Evolutionary conservation across 2,329 filamentous ascomycete species (phyloP).

Genomic region (Tothia fuscella): DNA sequence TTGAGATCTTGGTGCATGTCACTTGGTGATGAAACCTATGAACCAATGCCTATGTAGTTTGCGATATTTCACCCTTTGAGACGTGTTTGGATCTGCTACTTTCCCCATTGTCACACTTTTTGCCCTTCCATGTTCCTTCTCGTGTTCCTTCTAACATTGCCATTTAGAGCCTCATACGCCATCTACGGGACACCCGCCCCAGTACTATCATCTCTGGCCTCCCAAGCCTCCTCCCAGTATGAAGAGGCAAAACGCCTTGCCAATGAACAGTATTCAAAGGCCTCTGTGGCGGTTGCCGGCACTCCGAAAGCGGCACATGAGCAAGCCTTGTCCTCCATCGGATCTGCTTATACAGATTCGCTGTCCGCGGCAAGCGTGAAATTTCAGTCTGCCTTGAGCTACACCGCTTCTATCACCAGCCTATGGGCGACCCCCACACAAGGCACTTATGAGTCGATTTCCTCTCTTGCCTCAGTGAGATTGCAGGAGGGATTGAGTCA

Average conservation of each 20-base stretch:
- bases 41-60: not conserved
- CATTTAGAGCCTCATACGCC: constrained; percentile 40
- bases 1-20: no score
- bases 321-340: constrained; percentile 56
- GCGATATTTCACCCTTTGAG: not conserved
- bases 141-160: no score
- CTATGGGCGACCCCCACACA: constrained; percentile 24
- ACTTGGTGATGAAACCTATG: not conserved
- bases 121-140: no score
- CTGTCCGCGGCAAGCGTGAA: constrained; percentile 49
- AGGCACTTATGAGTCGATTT: constrained; percentile 43
- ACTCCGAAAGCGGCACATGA: constrained; percentile 58
- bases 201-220: constrained; percentile 32
- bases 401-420: constrained; percentile 33
- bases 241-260: constrained; percentile 53
- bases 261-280: constrained; percentile 52
- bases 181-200: constrained; percentile 41
- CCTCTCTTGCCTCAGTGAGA: constrained; percentile 57
- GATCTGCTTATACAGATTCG: constrained; percentile 55
- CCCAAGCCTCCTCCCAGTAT: constrained; percentile 45
- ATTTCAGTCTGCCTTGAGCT: constrained; percentile 43
- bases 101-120: not conserved
- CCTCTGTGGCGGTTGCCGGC: constrained; percentile 56
- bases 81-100: not conserved
- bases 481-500: constrained; percentile 58